A percentile compares a stretch with the other conserved stretches of the same genome.
Conservation (phyloP, 306 rosid genomes). For the Fagus sylvatica region DNA sequence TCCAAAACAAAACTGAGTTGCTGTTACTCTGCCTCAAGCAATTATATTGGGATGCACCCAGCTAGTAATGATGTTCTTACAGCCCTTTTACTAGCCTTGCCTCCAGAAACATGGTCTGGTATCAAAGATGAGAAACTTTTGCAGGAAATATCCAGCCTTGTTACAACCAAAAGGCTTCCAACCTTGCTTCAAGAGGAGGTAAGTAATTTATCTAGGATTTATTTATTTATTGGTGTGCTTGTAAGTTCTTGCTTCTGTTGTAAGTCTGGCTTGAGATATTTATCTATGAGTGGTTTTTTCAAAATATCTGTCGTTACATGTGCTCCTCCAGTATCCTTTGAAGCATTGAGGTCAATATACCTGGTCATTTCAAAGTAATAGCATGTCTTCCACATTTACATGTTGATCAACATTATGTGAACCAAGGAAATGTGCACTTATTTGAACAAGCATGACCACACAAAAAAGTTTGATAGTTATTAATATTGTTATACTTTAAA, state of each 20-base stretch:
- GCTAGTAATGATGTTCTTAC: conserved; percentile 79
- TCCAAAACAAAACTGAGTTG: conserved; percentile 44
- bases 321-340: background rate
- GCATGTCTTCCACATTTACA: background rate
- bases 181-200: conserved; percentile 96
- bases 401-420: background rate
- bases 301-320: background rate
- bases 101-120: conserved; percentile 76
- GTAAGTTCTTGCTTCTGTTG: background rate
- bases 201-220: conserved; percentile 7
- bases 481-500: background rate
- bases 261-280: background rate
- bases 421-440: background rate
- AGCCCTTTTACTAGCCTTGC: conserved; percentile 79
- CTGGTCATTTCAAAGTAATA: background rate
- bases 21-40: conserved; percentile 45
- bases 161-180: conserved; percentile 69
- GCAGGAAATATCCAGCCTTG: conserved; percentile 54
- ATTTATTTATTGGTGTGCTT: background rate
- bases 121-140: conserved; percentile 59
- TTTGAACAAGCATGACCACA: background rate
- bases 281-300: background rate
- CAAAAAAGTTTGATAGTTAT: background rate
- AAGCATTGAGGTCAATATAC: too few relatives aligned
- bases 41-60: conserved; percentile 59